phyloP scores from a whole-genome alignment of 805 yeast species.

The Isabelozyma gotoi region DNA sequence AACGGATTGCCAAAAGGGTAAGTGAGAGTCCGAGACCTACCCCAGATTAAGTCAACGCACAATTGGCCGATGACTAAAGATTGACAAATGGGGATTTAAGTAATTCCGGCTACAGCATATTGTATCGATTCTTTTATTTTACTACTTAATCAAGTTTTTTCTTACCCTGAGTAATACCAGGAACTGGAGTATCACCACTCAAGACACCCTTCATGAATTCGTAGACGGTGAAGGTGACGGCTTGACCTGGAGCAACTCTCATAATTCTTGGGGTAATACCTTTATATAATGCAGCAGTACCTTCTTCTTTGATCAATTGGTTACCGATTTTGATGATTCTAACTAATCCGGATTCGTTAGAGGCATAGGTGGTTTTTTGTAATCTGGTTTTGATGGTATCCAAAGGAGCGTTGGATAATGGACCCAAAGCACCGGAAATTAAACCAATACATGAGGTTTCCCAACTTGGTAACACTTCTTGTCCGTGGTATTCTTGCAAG shows the following conservation, averaged over 20 bases:
- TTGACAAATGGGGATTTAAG: no score
- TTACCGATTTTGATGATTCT: slow-evolving; percentile 79
- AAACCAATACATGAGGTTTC: slow-evolving; percentile 92
- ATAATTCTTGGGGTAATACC: slow-evolving; percentile 98
- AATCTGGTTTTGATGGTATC: slow-evolving; percentile 96
- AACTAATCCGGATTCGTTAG: slow-evolving; percentile 67
- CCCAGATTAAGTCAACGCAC: not conserved
- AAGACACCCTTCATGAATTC: slow-evolving; percentile 77
- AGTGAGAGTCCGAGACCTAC: no score
- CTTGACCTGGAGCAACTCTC: slow-evolving; percentile 99
- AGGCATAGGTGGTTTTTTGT: slow-evolving; percentile 79
- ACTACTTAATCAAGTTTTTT: slow-evolving; percentile 5
- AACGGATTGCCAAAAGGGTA: no score
- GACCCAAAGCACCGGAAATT: slow-evolving; percentile 95
- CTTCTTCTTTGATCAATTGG: slow-evolving; percentile 85
- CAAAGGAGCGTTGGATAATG: slow-evolving; percentile 94
- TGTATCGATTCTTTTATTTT: no score
- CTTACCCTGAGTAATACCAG: slow-evolving; percentile 3
- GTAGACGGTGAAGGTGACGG: slow-evolving; percentile 96
- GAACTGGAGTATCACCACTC: slow-evolving; percentile 25
- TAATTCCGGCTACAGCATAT: no score
- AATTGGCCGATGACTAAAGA: no score
- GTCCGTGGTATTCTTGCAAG: slow-evolving; percentile 60
- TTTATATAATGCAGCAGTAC: slow-evolving; percentile 45
- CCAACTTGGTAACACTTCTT: slow-evolving; percentile 78